Conservation (phyloP, 345 rosid species). For the Citrus reticulata region DNA sequence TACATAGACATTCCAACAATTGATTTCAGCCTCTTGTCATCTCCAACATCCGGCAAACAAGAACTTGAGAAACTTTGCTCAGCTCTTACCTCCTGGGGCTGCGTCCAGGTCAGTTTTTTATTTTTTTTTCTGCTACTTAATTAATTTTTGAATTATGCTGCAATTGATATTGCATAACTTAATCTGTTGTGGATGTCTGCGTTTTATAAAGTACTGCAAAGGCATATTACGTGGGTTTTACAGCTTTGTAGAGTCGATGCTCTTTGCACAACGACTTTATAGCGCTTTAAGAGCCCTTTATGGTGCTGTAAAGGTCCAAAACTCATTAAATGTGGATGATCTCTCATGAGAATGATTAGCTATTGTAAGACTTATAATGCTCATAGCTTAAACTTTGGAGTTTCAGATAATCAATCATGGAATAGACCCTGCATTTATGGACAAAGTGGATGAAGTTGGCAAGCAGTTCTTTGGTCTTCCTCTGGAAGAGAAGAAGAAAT, state of each 20-base stretch:
- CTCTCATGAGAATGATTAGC: too few species aligned
- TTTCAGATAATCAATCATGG: slow-evolving; percentile 69
- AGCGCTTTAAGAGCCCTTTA: too few species aligned
- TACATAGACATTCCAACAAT: slow-evolving; percentile 45
- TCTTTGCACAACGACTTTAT: too few species aligned
- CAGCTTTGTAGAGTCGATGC: too few species aligned
- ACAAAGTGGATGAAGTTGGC: slow-evolving; percentile 40
- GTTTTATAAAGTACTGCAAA: too few species aligned
- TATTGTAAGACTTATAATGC: neutral
- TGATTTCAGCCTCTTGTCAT: slow-evolving; percentile 52
- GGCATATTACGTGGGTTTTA: neutral
- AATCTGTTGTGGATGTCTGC: too few species aligned
- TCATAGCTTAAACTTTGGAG: neutral
- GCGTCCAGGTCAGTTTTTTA: slow-evolving; percentile 55
- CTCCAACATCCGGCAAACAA: neutral
- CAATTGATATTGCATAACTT: too few species aligned
- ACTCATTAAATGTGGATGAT: too few species aligned
- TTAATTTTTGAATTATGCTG: too few species aligned
- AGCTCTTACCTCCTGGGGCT: slow-evolving; percentile 62
- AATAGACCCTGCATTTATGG: slow-evolving; percentile 39
- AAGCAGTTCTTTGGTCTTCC: slow-evolving; percentile 59
- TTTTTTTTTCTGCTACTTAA: too few species aligned
- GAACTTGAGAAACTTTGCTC: slow-evolving; percentile 51
- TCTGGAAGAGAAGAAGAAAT: slow-evolving; percentile 51
- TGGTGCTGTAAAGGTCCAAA: too few species aligned